Base-by-base conservation (phyloP, 2,329 filamentous ascomycete genomes). In the Celoporthe dispersa region DNA sequence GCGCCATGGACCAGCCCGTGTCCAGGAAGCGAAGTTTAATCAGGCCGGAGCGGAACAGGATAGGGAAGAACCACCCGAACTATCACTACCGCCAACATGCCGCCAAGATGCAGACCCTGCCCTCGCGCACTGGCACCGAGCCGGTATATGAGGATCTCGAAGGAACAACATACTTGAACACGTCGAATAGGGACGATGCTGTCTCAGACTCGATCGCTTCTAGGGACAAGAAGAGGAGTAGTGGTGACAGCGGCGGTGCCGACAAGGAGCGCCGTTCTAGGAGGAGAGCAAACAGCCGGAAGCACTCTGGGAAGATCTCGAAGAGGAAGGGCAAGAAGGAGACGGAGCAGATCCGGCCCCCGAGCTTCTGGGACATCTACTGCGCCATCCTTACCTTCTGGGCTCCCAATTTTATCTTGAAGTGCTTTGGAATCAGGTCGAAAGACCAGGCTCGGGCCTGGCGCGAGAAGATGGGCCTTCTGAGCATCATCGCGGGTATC, bases 31-130 rank as follows among this genome's bases (percentile, higher is more conserved):
- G 92, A 79, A 98, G 93, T 80, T 84, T 99, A 73, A 91, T 99
- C 77, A 88, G 92, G 72, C 96, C 96, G 0, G 96, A 99, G 81
- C 89, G 96, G 74, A 92, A 92, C 76, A 89, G 92, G 75, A 93
- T 97, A 75, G 92, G 94, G 75, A 90, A 87, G 73, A 92, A 94
- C 75, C 94, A 98, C 79, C 94, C 94, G 19, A 97, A 98, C 80
- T 99, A 98, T 78, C 88, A 98, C 81, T 99, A 99, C 81, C 90
- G 94, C 75, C 92, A 97, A 79, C 94, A 97, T 87, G 94, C 97
- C 12, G 92, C 94, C 76, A 92, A 95, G 73, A 98, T 99, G 94
- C 87, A 91, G 68, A 92, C 94, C 6, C 85, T 94, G 73, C 96
- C 97, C 0, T 98, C 96, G 0, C 92, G 93, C 8, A 98, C 96